Evolutionary conservation across 2,329 filamentous ascomycete species (phyloP).

Genomic region (Periconia sp.): DNA sequence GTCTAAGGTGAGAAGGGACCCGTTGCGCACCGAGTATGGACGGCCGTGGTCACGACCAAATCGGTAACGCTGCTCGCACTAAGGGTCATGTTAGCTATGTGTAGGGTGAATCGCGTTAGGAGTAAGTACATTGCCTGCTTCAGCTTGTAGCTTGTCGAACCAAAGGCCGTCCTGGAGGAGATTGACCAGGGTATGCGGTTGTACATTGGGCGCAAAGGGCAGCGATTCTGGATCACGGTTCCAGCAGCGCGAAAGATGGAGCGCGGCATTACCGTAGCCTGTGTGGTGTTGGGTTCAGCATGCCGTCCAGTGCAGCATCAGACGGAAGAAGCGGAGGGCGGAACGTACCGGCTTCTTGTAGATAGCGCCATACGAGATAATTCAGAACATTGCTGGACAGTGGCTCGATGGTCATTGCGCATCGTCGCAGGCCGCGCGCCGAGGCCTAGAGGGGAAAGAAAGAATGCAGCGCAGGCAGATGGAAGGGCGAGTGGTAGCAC

Average conservation of each 20-base stretch:
- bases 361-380: conserved; percentile 68
- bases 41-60: conserved; percentile 44
- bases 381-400: conserved; percentile 66
- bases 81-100: conserved; percentile 18
- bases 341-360: conserved; percentile 39
- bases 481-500: neutral
- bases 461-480: neutral
- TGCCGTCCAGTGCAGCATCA: neutral
- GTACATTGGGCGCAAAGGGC: conserved; percentile 62
- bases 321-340: neutral
- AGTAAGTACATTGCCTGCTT: conserved; percentile 35
- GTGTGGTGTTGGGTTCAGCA: conserved; percentile 12
- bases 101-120: neutral
- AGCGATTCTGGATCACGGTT: conserved; percentile 62
- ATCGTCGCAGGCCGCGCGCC: conserved; percentile 30
- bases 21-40: conserved; percentile 42
- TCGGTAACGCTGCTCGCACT: conserved; percentile 37
- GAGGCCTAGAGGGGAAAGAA: neutral
- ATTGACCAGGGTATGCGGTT: conserved; percentile 60
- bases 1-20: conserved; percentile 38
- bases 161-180: conserved; percentile 65
- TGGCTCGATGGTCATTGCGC: conserved; percentile 46
- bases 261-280: conserved; percentile 62
- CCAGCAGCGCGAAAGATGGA: conserved; percentile 65
- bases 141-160: conserved; percentile 48